phyloP scores from a whole-genome alignment of 805 yeast genomes.

The Lipomyces starkeyi region DNA sequence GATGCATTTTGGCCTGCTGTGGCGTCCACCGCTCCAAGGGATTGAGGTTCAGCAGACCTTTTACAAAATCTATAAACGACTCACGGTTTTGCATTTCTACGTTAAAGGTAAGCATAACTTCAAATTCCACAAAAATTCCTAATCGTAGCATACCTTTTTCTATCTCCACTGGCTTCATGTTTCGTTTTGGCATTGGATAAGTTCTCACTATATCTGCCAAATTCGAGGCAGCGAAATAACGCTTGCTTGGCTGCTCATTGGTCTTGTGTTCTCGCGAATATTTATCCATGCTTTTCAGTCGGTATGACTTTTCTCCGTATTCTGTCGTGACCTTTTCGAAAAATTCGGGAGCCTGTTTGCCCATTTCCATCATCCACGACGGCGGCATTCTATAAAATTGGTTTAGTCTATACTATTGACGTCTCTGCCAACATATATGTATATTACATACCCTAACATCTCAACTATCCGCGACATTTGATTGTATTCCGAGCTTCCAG shows the following conservation, averaged over 20 bases:
- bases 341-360: slow-evolving; percentile 77
- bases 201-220: slow-evolving; percentile 76
- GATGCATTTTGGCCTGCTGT: slow-evolving; percentile 90
- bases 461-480: slow-evolving; percentile 82
- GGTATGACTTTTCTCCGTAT: slow-evolving; percentile 48
- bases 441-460: slow-evolving; percentile 62
- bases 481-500: slow-evolving; percentile 93
- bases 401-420: background rate
- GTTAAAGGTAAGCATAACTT: background rate
- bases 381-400: slow-evolving; percentile 61
- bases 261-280: slow-evolving; percentile 53
- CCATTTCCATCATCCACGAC: slow-evolving; percentile 95
- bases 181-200: slow-evolving; percentile 57
- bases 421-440: background rate
- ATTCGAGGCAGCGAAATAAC: slow-evolving; percentile 71
- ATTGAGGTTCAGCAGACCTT: slow-evolving; percentile 78
- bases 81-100: slow-evolving; percentile 72
- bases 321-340: slow-evolving; percentile 56
- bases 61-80: slow-evolving; percentile 75
- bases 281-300: slow-evolving; percentile 58
- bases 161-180: slow-evolving; percentile 50
- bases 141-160: slow-evolving; percentile 47
- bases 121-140: background rate
- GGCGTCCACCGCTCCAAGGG: slow-evolving; percentile 98
- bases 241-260: slow-evolving; percentile 79